Evolutionary conservation across 2,329 filamentous ascomycete species (phyloP), one percentile per base, ranked within the genome.

Genomic region (Xylariaceae sp.): DNA sequence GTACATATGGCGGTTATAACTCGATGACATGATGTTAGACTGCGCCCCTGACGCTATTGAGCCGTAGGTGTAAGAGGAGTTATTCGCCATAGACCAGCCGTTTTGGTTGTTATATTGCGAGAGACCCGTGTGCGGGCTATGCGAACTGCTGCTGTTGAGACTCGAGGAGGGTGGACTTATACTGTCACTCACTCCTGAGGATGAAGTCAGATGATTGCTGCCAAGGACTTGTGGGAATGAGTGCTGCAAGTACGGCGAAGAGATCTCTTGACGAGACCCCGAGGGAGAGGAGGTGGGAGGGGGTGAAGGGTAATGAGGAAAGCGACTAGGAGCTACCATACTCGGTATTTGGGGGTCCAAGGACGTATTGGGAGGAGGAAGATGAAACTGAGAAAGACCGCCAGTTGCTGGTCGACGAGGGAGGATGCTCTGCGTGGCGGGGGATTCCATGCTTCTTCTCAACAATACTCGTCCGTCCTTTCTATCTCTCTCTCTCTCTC

Each of bases 321-420:
- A 55, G 59, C 37, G 58, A 66, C 23, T 53, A 62, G 52, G 61
- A 61, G 57, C 18, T 61, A 51, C 57, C 67, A 75, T 74, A 70
- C 70, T 75, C 63, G 71, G 73, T 63, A 71, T 67, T 64, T 72
- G 69, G 49, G 64, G 51, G 58, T 73, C 70, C 59, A 73, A 68
- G 60, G 70, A 66, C 64, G 73, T 67, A 62, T 68, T 70, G 59
- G 72, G 72, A 56, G 64, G 63, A 64, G 69, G 71, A 18, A 73
- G 69, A 42, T 70, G 67, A 56, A 71, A 72, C 9, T 69, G 69
- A 61, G 88, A 87, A 63, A 92, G 80, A 67, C 82, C 82, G 59
- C 83, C 84, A 63, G 88, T 85, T 70, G 87, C 87, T 70, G 86
- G 83, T 73, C 88, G 84, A 69, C 88, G 83, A 73, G 86, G 81